Evolutionary conservation across 805 yeast species (phyloP), one percentile per base, ranked within the genome.

Genomic region (Sugiyamaella chiloensis): DNA sequence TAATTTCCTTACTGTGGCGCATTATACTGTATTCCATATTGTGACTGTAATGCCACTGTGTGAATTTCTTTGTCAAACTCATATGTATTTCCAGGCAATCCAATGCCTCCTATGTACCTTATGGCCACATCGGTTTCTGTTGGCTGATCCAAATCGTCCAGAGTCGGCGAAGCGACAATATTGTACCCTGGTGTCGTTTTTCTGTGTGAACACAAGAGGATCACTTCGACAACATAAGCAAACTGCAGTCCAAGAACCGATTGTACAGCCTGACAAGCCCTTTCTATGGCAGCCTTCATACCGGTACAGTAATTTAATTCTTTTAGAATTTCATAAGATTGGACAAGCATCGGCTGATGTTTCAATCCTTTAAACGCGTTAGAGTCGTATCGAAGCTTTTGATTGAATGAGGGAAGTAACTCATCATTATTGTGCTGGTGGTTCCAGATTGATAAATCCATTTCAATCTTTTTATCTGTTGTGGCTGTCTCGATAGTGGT

Each of bases 161-260:
- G 19, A 4, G 11, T 19, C 4, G 37, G 37, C 37, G 37, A 34
- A 4, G 20, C 20, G 19, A 19, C 14, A 16, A 34, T 5, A 12
- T 34, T 34, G 37, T 5, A 16, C 4, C 20, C 20, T 14, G 6
- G 20, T 3, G 37, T 16, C 6, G 23, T 14, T 4, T 32, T 31
- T 9, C 21, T 27, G 1, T 34, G 37, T 9, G 37, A 16, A 16
- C 37, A 34, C 20, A 34, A 21, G 12, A 34, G 19, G 4, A 62
- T 51, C 5, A 57, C 51, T 42, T 62, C 65, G 1, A 60, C 54
- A 2, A 60, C 52, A 46, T 62, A 62, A 4, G 55, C 65, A 12
- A 56, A 24, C 20, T 52, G 50, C 17, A 60, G 45, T 2, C 58
- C 63, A 14, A 62, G 40, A 39, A 55, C 47, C 12, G 46, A 51